Conservation (phyloP, 108 stramenopile species). For the Nitzschia sp. region DNA sequence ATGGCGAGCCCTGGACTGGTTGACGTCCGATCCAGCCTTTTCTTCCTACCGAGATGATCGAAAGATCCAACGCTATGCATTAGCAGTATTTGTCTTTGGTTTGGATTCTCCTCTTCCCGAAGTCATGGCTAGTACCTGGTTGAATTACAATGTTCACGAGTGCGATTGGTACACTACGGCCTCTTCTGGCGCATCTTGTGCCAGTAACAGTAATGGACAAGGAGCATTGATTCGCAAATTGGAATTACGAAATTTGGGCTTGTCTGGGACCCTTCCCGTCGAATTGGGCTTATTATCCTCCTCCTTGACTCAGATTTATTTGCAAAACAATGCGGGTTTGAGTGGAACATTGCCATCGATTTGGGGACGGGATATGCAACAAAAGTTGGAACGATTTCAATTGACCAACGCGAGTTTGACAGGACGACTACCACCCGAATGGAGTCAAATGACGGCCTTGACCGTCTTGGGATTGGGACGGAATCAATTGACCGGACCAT, state of each 20-base stretch:
- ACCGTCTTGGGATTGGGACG: conserved; percentile 16
- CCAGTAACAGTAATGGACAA: background rate
- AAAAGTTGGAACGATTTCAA: background rate
- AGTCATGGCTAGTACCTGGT: background rate
- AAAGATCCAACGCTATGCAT: conserved; percentile 20
- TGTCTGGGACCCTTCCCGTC: conserved; percentile 19
- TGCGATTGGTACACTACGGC: conserved; percentile 24
- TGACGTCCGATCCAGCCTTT: conserved; percentile 20
- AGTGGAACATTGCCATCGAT: conserved; percentile 50
- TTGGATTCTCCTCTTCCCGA: conserved; percentile 12
- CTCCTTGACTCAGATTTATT: conserved; percentile 33
- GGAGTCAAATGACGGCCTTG: background rate
- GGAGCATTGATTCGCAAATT: conserved; percentile 1
- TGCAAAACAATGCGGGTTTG: conserved; percentile 57
- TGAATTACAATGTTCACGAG: background rate
- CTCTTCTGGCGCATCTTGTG: conserved; percentile 8
- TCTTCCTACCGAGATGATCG: conserved; percentile 24
- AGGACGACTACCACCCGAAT: conserved; percentile 50
- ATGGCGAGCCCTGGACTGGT: conserved; percentile 14
- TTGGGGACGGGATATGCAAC: conserved; percentile 14
- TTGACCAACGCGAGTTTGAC: conserved; percentile 39
- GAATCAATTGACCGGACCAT: conserved; percentile 49
- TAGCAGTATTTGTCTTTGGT: conserved; percentile 19
- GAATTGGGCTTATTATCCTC: conserved; percentile 25
- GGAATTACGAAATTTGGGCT: conserved; percentile 5